phyloP scores from a whole-genome alignment of 495 filamentous ascomycete genomes.

The Friedmanniomyces endolithicus region DNA sequence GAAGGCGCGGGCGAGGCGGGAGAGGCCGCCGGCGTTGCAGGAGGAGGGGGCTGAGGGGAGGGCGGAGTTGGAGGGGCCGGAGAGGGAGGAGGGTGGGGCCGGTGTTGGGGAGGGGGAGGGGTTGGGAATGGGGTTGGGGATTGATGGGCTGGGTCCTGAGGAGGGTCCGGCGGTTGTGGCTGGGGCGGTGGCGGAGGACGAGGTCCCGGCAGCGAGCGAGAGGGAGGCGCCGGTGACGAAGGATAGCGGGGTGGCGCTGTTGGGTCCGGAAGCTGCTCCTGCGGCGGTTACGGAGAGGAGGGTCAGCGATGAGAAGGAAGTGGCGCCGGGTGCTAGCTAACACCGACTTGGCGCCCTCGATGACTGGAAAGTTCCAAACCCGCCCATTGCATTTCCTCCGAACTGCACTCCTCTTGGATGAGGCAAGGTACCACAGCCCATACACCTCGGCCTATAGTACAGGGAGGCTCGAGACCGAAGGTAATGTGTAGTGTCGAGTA shows the following conservation, averaged over 20 bases:
- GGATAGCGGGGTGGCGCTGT: neutral
- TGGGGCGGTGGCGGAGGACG: neutral
- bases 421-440: neutral
- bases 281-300: neutral
- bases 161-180: neutral
- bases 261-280: neutral
- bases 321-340: neutral
- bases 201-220: neutral
- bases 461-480: neutral
- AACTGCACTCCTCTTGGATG: neutral
- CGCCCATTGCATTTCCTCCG: neutral
- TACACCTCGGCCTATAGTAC: neutral
- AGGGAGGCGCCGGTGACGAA: neutral
- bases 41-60: constrained; percentile 42
- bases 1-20: constrained; percentile 69
- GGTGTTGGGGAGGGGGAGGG: neutral
- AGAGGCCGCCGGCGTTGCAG: constrained; percentile 81
- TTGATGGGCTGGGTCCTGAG: neutral
- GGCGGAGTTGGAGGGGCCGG: constrained; percentile 1
- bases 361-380: neutral
- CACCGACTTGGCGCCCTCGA: neutral
- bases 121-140: neutral
- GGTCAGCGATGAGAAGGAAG: neutral
- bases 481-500: neutral
- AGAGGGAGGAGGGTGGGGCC: neutral